Evolutionary conservation across 2,329 filamentous ascomycete species (phyloP).

Genomic region (Exophiala calicioides): DNA sequence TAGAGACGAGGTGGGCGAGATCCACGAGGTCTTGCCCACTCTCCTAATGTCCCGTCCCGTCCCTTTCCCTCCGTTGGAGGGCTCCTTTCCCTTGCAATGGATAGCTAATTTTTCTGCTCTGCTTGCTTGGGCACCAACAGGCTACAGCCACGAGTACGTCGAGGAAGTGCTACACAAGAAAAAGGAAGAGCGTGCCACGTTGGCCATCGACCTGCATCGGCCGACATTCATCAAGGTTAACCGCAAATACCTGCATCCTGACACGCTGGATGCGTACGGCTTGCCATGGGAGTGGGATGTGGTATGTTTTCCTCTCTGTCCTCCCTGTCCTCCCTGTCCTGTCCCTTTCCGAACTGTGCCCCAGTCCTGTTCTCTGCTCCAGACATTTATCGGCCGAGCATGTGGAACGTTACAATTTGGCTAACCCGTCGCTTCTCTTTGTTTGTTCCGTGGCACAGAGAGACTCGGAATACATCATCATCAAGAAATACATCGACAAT

Average conservation of each 20-base stretch:
- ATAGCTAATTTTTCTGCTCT: constrained; percentile 6
- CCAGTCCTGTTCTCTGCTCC: neutral
- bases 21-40: neutral
- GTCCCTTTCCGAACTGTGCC: constrained; percentile 6
- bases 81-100: neutral
- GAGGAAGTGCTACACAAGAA: constrained; percentile 44
- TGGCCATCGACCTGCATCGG: constrained; percentile 31
- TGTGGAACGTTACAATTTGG: too few species aligned
- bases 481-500: constrained; percentile 72
- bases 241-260: constrained; percentile 47
- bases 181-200: constrained; percentile 34
- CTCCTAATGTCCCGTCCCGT: neutral
- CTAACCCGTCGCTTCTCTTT: neutral
- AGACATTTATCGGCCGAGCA: too few species aligned
- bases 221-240: constrained; percentile 52
- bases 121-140: constrained; percentile 29
- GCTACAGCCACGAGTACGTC: constrained; percentile 45
- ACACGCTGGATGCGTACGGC: constrained; percentile 48
- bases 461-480: constrained; percentile 69
- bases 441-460: constrained; percentile 38
- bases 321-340: constrained; percentile 33
- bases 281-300: constrained; percentile 50
- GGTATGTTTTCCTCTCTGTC: constrained; percentile 23
- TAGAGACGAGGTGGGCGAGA: neutral
- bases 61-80: neutral